Evolutionary conservation across 2,329 filamentous ascomycete genomes (phyloP), one percentile per base, ranked within the genome.

Genomic region (Cercospora beticola): DNA sequence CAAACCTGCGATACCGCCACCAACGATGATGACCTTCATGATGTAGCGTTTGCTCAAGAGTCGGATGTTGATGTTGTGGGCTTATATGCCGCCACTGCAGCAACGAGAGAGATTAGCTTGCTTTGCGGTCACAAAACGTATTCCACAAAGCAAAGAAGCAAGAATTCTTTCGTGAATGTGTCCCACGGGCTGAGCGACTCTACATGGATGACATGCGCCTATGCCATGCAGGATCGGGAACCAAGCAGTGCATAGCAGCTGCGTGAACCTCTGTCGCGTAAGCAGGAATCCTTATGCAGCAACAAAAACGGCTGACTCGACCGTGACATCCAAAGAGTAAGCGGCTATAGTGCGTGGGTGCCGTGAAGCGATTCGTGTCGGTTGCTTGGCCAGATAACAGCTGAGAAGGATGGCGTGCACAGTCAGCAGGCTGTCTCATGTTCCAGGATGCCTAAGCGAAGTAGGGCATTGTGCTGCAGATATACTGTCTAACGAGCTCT

Each of bases 11-110:
- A 64, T 75, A 57, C 82, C 80, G 6, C 83, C 85, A 18, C 85
- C 85, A 0, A 78, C 82, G 46, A 87, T 85, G 63, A 86, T 75
- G 26, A 85, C 79, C 18, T 63, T 65, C 59, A 66, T 68, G 9
- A 52, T 66, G 23, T 12, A 8, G 54, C 14, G 26, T 23, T 16
- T 30, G 26, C 54, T 31, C 10, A 16, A 12, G 12, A 3, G 9
- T n/a, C 26, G 3, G 14, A 14, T 1, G 14, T 31, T n/a, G 23
- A 10, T 1, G 10, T 5, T 4, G 54, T 31, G 54, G 54, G 14
- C 12, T 16, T 21, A 49, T 21, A 21, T 49, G 43, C 18, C 23
- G 43, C 4, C 18, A 23, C 43, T 21, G 9, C 43, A 5, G 43
- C 43, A 49, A 8, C 36, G 16, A 40, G 16, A n/a, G 8, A 23